A percentile compares a stretch with the other conserved stretches of the same genome.
Evolutionary conservation across 306 rosid species (phyloP).

Genomic region (Styphnolobium japonicum): DNA sequence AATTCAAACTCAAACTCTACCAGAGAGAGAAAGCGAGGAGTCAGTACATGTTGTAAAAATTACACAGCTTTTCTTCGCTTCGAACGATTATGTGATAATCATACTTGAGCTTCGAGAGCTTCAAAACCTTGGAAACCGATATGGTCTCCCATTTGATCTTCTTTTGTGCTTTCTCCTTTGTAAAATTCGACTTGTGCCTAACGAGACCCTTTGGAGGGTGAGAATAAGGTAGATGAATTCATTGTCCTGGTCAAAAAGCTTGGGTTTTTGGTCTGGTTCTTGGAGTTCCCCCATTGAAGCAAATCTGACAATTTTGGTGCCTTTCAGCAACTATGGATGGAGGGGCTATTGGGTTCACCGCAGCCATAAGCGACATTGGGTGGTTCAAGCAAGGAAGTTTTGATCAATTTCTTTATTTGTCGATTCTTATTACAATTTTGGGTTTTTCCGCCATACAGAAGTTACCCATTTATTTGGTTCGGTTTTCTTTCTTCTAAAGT

Average conservation of each 20-base stretch:
- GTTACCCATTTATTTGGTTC: too few relatives aligned
- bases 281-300: slow-evolving; percentile 45
- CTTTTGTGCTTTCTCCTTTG: slow-evolving; percentile 33
- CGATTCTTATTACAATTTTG: too few relatives aligned
- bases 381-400: too few relatives aligned
- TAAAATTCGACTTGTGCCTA: slow-evolving; percentile 40
- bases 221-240: slow-evolving; percentile 43
- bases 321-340: slow-evolving; percentile 4
- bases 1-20: too few relatives aligned
- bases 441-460: too few relatives aligned
- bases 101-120: slow-evolving; percentile 48
- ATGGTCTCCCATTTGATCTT: slow-evolving; percentile 44
- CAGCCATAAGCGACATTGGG: slow-evolving; percentile 6
- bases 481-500: too few relatives aligned
- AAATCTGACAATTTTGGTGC: slow-evolving; percentile 20
- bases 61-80: too few relatives aligned
- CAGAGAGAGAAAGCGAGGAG: too few relatives aligned
- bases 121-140: slow-evolving; percentile 46
- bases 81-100: too few relatives aligned
- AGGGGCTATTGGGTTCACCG: neutral
- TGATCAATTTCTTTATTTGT: too few relatives aligned
- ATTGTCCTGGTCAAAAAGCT: slow-evolving; percentile 37
- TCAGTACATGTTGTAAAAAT: too few relatives aligned
- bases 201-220: slow-evolving; percentile 45
- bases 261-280: slow-evolving; percentile 32